Conservation (phyloP, 169 alveolate genomes). For the Eimeria tenella region DNA sequence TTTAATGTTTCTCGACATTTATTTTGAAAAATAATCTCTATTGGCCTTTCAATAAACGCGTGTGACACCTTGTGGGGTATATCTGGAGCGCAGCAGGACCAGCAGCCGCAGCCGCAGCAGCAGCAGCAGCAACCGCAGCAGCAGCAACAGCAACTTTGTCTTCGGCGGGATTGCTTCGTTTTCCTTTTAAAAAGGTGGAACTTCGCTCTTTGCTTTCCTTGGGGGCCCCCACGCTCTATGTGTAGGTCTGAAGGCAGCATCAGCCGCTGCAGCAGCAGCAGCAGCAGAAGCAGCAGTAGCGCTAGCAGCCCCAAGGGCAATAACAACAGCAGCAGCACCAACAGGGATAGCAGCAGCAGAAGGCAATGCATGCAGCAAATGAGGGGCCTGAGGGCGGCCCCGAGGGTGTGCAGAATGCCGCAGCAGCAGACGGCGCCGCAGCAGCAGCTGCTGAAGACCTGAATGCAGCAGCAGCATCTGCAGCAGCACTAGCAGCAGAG, state of each 20-base stretch:
- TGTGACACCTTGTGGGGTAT: no score
- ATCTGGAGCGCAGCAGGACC: no score
- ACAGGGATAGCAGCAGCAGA: not conserved
- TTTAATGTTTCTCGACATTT: no score
- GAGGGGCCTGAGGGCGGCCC: not conserved
- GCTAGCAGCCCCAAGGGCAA: not conserved
- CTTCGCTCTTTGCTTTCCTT: not conserved
- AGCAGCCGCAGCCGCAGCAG: not conserved
- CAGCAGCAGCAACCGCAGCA: not conserved
- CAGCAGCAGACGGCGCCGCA: not conserved
- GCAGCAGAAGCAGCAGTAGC: not conserved
- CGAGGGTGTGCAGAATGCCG: not conserved
- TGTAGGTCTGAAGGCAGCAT: no score
- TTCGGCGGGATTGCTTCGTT: not conserved
- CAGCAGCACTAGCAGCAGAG: not conserved
- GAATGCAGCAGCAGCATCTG: not conserved
- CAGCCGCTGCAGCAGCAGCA: not conserved
- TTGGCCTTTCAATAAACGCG: no score
- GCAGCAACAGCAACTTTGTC: not conserved
- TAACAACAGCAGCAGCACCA: not conserved
- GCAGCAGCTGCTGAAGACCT: no score
- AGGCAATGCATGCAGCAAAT: not conserved
- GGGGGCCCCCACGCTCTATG: no score
- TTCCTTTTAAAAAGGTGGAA: not conserved
- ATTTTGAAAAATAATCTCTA: no score